A percentile compares a stretch with the other conserved stretches of the same genome.
These are phyloP conservation scores for Ophiostoma himal-ulmi DNA, from an alignment of 2,329 filamentous ascomycete genomes.

Conservation along the genomic window DNA sequence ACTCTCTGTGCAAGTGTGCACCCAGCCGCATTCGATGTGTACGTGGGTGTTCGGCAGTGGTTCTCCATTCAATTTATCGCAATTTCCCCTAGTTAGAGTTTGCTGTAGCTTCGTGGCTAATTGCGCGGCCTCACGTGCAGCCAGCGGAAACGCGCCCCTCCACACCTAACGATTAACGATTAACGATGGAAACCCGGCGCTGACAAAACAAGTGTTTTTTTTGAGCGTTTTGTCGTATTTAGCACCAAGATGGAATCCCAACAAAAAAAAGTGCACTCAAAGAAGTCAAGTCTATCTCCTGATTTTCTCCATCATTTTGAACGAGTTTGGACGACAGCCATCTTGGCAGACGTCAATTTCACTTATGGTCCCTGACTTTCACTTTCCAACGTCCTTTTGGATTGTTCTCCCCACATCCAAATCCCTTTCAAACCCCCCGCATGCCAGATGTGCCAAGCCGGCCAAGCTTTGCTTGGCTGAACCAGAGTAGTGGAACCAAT, in stretches of 20 bases:
- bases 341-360: background rate
- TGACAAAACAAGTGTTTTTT: slow-evolving; percentile 4
- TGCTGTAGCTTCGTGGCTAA: background rate
- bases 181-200: background rate
- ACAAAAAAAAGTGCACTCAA: background rate
- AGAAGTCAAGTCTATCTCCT: too few relatives aligned
- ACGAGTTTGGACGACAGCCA: background rate
- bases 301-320: background rate
- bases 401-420: slow-evolving; percentile 16
- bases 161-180: background rate
- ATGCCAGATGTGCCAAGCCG: slow-evolving; percentile 24
- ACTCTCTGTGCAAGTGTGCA: background rate
- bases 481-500: slow-evolving; percentile 22
- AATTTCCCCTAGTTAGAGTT: background rate
- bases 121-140: slow-evolving; percentile 8
- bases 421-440: slow-evolving; percentile 22
- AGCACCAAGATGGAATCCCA: background rate
- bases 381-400: background rate
- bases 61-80: background rate
- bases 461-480: slow-evolving; percentile 27
- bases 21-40: background rate
- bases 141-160: background rate
- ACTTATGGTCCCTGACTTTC: slow-evolving; percentile 1
- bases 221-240: background rate
- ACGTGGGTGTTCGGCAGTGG: background rate